phyloP scores from a whole-genome alignment of 2,329 filamentous ascomycete species.

The Capronia epimyces region DNA sequence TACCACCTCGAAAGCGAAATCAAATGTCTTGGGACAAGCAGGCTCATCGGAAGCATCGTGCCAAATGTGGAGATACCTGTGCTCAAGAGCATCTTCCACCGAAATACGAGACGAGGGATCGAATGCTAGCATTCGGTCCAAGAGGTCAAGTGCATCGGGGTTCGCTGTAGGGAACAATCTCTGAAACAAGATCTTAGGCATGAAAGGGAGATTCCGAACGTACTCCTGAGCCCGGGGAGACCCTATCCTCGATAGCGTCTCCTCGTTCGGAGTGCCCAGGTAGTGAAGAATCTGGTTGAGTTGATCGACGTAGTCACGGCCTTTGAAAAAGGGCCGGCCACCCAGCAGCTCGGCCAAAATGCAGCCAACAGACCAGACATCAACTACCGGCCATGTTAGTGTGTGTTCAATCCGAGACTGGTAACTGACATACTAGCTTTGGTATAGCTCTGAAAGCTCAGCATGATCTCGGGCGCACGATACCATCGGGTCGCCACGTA shows the following conservation, averaged over 20 bases:
- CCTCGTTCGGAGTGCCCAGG: slow-evolving; percentile 91
- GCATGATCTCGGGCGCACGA: slow-evolving; percentile 96
- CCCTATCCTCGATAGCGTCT: slow-evolving; percentile 87
- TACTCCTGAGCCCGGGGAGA: slow-evolving; percentile 96
- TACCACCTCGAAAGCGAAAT: slow-evolving; percentile 97
- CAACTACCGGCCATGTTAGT: slow-evolving; percentile 55
- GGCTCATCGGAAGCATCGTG: slow-evolving; percentile 97
- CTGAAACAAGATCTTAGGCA: slow-evolving; percentile 88
- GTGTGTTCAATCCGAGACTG: slow-evolving; percentile 2
- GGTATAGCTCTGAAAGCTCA: slow-evolving; percentile 99
- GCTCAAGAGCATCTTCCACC: slow-evolving; percentile 91
- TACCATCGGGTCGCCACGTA: slow-evolving; percentile 99
- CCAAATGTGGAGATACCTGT: slow-evolving; percentile 96
- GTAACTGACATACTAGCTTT: slow-evolving; percentile 81
- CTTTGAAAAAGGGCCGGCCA: slow-evolving; percentile 97
- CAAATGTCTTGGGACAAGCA: slow-evolving; percentile 85
- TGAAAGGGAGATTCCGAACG: slow-evolving; percentile 89
- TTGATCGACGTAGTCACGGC: slow-evolving; percentile 97
- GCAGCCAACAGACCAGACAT: slow-evolving; percentile 98
- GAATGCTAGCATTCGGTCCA: slow-evolving; percentile 96
- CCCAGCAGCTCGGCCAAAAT: slow-evolving; percentile 94
- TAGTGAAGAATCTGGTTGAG: slow-evolving; percentile 99
- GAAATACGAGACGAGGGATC: slow-evolving; percentile 89
- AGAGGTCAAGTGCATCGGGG: slow-evolving; percentile 86
- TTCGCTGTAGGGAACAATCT: slow-evolving; percentile 90